Percentiles rank a stretch among this genome's conserved stretches.
Conservation (phyloP, 495 filamentous ascomycete species). For the Aspergillus bridgeri region DNA sequence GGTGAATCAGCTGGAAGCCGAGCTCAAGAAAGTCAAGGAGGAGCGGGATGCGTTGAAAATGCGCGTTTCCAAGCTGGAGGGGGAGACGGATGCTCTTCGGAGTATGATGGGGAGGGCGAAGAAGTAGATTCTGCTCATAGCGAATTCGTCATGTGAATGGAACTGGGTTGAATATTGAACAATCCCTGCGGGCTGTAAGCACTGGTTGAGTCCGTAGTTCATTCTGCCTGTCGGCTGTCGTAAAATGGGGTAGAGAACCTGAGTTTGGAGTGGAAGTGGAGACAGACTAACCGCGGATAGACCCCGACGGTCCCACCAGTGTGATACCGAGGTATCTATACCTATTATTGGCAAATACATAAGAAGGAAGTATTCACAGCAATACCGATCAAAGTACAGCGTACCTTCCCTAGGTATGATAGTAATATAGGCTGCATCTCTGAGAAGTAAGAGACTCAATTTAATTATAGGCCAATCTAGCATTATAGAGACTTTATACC, state of each 20-base stretch:
- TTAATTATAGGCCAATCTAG: no score
- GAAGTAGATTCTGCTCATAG: slow-evolving; percentile 1
- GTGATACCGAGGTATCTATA: no score
- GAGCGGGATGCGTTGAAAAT: slow-evolving; percentile 67
- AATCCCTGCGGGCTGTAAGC: not conserved
- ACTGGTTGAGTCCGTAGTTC: not conserved
- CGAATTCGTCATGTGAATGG: not conserved
- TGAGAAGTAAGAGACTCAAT: no score
- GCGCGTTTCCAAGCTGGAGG: slow-evolving; percentile 59
- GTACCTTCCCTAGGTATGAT: no score
- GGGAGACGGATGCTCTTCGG: slow-evolving; percentile 48
- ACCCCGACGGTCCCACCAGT: not conserved
- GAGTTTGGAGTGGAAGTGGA: not conserved
- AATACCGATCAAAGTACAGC: no score
- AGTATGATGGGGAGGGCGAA: slow-evolving; percentile 19
- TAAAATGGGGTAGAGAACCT: no score
- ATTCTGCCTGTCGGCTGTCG: no score
- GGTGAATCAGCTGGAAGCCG: slow-evolving; percentile 59
- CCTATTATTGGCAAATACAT: no score
- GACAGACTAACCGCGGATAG: not conserved
- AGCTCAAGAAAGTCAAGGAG: slow-evolving; percentile 54
- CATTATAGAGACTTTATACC: no score
- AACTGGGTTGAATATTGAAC: not conserved
- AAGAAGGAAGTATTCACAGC: no score
- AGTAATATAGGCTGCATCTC: no score